Evolutionary conservation across 2,329 filamentous ascomycete species (phyloP).

Genomic region (Fusarium sp.): DNA sequence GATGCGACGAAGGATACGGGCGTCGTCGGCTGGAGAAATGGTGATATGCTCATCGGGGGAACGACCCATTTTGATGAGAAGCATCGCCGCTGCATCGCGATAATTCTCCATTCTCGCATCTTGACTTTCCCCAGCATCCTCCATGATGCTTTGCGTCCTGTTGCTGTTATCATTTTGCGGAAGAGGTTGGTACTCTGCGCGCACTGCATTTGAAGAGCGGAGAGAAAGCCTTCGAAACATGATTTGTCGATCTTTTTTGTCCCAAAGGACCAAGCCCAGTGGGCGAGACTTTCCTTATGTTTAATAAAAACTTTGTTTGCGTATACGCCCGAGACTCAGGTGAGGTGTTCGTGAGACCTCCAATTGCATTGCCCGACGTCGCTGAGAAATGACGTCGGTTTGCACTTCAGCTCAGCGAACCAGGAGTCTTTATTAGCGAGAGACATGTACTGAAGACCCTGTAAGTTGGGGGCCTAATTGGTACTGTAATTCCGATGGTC

Average conservation of each 20-base stretch:
- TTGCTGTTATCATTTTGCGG: constrained; percentile 35
- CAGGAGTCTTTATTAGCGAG: constrained; percentile 1
- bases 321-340: constrained; percentile 17
- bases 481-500: constrained; percentile 8
- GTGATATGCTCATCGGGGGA: constrained; percentile 51
- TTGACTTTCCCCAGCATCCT: neutral
- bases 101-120: constrained; percentile 11
- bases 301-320: constrained; percentile 1
- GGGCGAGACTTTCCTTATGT: constrained; percentile 22
- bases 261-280: constrained; percentile 27
- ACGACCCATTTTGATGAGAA: constrained; percentile 56
- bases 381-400: constrained; percentile 19
- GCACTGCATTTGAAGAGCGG: constrained; percentile 8
- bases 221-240: constrained; percentile 40
- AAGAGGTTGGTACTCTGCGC: constrained; percentile 44
- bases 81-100: constrained; percentile 61
- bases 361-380: neutral
- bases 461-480: neutral
- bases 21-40: constrained; percentile 52
- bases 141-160: constrained; percentile 19
- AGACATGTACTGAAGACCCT: neutral
- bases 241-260: neutral
- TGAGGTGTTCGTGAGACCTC: constrained; percentile 9
- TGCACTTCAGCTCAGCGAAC: neutral
- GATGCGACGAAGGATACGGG: constrained; percentile 54